Conservation (phyloP, 768 basidiomycete genomes). For the Amanita phalloides region DNA sequence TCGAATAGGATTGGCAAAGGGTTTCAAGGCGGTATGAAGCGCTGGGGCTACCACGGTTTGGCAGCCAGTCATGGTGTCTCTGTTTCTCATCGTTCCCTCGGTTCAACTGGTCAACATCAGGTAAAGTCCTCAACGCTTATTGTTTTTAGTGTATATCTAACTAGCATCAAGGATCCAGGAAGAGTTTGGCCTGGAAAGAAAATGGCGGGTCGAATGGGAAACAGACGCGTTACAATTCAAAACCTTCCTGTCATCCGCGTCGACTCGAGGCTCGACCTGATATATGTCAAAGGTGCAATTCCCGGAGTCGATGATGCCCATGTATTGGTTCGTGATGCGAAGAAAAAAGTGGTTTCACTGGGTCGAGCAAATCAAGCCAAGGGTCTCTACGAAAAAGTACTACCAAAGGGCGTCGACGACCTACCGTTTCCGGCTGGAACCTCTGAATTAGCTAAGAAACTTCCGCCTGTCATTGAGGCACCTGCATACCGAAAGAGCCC, state of each 20-base stretch:
- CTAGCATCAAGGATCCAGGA: conserved; percentile 69
- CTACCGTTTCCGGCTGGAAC: conserved; percentile 93
- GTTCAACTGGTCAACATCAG: conserved; percentile 93
- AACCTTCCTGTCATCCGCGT: conserved; percentile 86
- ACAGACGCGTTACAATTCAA: conserved; percentile 69
- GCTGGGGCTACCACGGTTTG: conserved; percentile 87
- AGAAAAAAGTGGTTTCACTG: conserved; percentile 67
- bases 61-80: conserved; percentile 95
- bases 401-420: conserved; percentile 74
- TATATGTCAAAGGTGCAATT: conserved; percentile 87
- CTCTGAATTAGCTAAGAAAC: conserved; percentile 52
- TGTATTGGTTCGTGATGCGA: conserved; percentile 79
- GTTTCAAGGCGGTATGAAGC: conserved; percentile 95
- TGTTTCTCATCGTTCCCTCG: conserved; percentile 83
- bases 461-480: conserved; percentile 59
- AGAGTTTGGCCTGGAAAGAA: conserved; percentile 96
- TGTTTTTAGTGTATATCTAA: conserved; percentile 3
- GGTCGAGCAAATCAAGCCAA: conserved; percentile 57
- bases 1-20: conserved; percentile 83
- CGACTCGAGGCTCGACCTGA: conserved; percentile 75
- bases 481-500: conserved; percentile 67
- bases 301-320: conserved; percentile 87
- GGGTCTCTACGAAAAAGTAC: conserved; percentile 63
- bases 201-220: conserved; percentile 94
- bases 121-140: conserved; percentile 24